Evolutionary conservation across 192 early-diverging fungal genomes (phyloP), one percentile per base, ranked within the genome.

Genomic region (Coemansia sp.): DNA sequence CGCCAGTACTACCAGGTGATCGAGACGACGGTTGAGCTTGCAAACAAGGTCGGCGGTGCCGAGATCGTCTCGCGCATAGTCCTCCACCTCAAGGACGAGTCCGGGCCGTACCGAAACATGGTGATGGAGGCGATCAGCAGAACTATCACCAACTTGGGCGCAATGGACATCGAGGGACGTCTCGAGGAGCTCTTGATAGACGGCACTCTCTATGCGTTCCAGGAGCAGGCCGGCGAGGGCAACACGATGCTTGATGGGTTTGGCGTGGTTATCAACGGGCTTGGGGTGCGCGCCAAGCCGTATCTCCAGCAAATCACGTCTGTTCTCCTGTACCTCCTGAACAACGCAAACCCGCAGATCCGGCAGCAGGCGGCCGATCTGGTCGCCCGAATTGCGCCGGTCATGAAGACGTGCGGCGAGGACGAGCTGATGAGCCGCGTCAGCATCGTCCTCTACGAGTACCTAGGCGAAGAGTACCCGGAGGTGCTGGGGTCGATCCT

Each of bases 381-480:
- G 50, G 93, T 98, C 45, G 94, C 95, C 0, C 90, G 92, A 9
- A 93, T 98, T 52, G 96, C 95, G 0, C 88, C 91, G 3, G 95
- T 95, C 9, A 93, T 98, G 95, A 87, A 89, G 65, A 87, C 85
- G 0, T 99, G 96, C 74, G 95, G 93, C 22, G 95, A 97, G 75
- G 95, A 97, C 75, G 92, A 95, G 71, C 73, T 98, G 52, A 93
- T 99, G 91, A 87, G 88, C 8, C 89, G 96, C 62, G 80, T 99
- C 49, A 93, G 94, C 65, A 86, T 92, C n/a, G 88, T 97, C 35
- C 78, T 99, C 22, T 99, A 94, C 76, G 97, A 99, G 77, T 97
- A 98, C 71, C 86, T 99, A 22, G 97, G 97, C 69, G 97, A 99
- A 84, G 97, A 99, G 75, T 99, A 96, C 68, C 97, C 97, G 9